Evolutionary conservation across 345 rosid species (phyloP).

Genomic region (Bretschneidera sinensis): DNA sequence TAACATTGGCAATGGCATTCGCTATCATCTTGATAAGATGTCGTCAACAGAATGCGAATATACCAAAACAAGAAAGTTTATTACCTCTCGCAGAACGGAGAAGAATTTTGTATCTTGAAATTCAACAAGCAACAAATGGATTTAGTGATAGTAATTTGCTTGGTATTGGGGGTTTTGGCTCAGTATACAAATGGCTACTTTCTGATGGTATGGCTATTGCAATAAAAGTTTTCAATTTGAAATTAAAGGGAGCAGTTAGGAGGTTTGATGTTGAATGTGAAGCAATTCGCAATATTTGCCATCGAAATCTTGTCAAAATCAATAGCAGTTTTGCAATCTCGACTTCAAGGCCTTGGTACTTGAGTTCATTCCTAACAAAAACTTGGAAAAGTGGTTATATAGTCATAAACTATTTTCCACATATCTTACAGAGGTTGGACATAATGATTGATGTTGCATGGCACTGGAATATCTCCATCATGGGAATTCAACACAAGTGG

Average conservation of each 20-base stretch:
- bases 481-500: not conserved
- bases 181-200: constrained; percentile 14
- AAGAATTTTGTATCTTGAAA: no score
- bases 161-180: constrained; percentile 10
- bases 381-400: no score
- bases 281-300: not conserved
- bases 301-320: constrained; percentile 1
- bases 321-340: not conserved
- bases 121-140: no score
- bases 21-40: not conserved
- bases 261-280: constrained; percentile 5
- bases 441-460: no score
- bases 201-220: not conserved
- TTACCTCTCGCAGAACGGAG: no score
- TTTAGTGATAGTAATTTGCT: not conserved
- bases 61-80: not conserved
- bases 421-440: no score
- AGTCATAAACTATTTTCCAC: no score
- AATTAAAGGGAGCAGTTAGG: no score
- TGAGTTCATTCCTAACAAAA: constrained; percentile 14
- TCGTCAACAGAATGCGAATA: not conserved
- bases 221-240: constrained; percentile 4
- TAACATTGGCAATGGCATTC: not conserved
- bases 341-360: constrained; percentile 20
- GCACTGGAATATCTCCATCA: constrained; percentile 17